Conservation (phyloP, 2,329 filamentous ascomycete species). For the Dryadomyces quercus-mongolicae region DNA sequence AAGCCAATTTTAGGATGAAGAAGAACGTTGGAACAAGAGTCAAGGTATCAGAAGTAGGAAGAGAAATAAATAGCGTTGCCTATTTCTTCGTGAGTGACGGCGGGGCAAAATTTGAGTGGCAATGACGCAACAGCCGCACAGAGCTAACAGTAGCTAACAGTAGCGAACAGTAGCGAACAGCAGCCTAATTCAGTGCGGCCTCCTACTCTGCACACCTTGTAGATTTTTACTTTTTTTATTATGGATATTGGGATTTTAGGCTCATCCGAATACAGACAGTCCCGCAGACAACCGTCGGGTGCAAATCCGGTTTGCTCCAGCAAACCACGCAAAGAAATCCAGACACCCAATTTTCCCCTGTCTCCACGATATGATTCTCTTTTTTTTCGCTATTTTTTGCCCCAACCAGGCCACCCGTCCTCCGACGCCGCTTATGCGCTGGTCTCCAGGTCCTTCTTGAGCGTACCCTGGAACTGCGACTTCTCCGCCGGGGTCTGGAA, state of each 20-base stretch:
- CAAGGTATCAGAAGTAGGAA: background rate
- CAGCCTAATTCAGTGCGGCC: no score
- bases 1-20: no score
- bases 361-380: background rate
- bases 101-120: background rate
- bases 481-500: conserved; percentile 99
- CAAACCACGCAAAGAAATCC: conserved; percentile 21
- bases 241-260: conserved; percentile 2
- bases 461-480: conserved; percentile 90
- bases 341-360: conserved; percentile 7
- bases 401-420: conserved; percentile 4
- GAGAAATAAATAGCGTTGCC: background rate
- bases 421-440: conserved; percentile 23
- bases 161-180: no score
- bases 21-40: background rate
- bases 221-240: conserved; percentile 3
- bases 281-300: background rate
- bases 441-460: conserved; percentile 86
- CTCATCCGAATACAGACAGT: conserved; percentile 1
- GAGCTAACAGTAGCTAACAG: no score
- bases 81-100: background rate
- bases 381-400: conserved; percentile 2
- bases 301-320: background rate
- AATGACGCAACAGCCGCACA: conserved; percentile 1
- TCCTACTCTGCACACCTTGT: background rate